Evolutionary conservation across 345 rosid species (phyloP).

Genomic region (Lepidium africanum): DNA sequence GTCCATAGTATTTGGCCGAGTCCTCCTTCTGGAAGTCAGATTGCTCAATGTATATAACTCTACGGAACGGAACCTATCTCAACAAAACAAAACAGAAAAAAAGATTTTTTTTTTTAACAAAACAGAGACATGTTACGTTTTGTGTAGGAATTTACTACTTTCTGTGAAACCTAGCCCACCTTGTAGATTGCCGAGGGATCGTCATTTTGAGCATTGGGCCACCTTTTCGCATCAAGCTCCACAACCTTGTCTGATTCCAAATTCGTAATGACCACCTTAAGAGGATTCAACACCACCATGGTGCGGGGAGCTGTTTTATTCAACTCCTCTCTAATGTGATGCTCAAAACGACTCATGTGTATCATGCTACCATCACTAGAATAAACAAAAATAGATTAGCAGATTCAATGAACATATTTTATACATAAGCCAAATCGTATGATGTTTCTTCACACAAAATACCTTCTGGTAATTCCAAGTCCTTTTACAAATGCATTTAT

Average conservation of each 20-base stretch:
- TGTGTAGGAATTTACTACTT: too few species aligned
- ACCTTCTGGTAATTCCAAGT: constrained; percentile 92
- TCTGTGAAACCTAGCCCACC: constrained; percentile 20
- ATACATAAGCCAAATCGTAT: too few species aligned
- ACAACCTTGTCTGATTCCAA: constrained; percentile 44
- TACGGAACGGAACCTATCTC: constrained; percentile 60
- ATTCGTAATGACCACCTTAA: constrained; percentile 74
- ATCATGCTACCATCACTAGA: constrained; percentile 79
- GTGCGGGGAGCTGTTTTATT: constrained; percentile 71
- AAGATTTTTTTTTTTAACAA: too few species aligned
- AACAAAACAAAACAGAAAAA: not conserved
- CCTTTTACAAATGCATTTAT: constrained; percentile 81
- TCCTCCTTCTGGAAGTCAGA: constrained; percentile 70
- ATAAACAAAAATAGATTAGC: not conserved
- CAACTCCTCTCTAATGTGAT: constrained; percentile 82
- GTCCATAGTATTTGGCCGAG: constrained; percentile 61
- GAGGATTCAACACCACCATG: constrained; percentile 78
- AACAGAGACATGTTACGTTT: too few species aligned
- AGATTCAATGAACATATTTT: too few species aligned
- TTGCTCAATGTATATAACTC: constrained; percentile 57
- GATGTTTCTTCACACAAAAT: too few species aligned
- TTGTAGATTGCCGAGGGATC: constrained; percentile 55
- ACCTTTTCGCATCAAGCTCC: constrained; percentile 71
- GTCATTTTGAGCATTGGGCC: constrained; percentile 58
- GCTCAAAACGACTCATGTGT: constrained; percentile 72